Evolutionary conservation across 768 basidiomycete genomes (phyloP).

Genomic region (Suillus cothurnatus): DNA sequence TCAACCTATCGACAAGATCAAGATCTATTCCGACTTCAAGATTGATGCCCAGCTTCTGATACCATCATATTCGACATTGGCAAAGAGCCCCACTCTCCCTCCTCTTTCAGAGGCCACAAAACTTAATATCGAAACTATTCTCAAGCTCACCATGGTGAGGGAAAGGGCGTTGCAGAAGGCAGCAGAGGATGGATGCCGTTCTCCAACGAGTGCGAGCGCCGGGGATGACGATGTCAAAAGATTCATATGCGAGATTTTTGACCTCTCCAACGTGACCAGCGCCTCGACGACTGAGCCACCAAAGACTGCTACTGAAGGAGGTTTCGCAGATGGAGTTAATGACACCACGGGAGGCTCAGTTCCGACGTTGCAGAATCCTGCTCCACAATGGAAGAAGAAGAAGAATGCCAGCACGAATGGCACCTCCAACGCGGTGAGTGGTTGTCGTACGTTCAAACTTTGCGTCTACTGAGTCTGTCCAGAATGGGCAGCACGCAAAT

Average conservation of each 20-base stretch:
- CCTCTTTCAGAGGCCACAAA: constrained; percentile 53
- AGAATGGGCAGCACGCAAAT: background rate
- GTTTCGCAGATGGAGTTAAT: background rate
- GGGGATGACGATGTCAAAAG: constrained; percentile 27
- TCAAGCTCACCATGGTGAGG: constrained; percentile 54
- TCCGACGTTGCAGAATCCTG: background rate
- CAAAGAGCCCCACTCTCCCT: constrained; percentile 52
- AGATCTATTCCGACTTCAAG: constrained; percentile 53
- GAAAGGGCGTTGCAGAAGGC: constrained; percentile 46
- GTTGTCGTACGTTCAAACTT: background rate
- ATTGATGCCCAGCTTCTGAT: constrained; percentile 53
- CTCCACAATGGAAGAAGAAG: background rate
- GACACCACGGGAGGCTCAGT: background rate
- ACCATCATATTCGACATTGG: constrained; percentile 53
- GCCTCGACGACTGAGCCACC: background rate
- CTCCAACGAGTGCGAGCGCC: constrained; percentile 29
- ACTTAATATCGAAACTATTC: constrained; percentile 58
- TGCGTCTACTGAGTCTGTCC: background rate
- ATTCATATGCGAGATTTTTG: constrained; percentile 38
- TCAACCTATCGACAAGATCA: constrained; percentile 53
- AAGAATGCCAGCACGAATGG: constrained; percentile 1
- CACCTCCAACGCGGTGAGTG: background rate
- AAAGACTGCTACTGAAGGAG: background rate
- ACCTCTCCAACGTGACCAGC: constrained; percentile 10
- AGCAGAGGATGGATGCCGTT: constrained; percentile 26